Evolutionary conservation across 768 basidiomycete species (phyloP), one percentile per base, ranked within the genome.

Genomic region (Strobilomyces echinocephalus): DNA sequence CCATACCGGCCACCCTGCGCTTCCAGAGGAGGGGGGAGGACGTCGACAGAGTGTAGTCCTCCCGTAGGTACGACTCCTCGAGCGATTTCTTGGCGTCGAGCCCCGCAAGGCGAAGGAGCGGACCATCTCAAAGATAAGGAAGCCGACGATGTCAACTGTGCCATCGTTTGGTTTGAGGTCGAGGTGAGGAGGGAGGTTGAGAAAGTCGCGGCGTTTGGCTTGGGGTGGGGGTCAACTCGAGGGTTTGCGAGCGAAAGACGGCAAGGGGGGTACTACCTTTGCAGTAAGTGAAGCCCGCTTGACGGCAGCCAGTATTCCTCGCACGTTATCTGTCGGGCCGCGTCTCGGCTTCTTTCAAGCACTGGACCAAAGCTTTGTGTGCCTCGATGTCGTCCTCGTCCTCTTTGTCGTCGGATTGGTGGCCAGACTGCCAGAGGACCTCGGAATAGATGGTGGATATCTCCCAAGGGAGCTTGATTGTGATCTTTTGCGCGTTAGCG

Each of bases 301-400:
- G 95, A 54, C 95, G 82, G 73, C 94, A 97, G 67, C 95, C 93
- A 89, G 68, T 97, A 98, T 63, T 97, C 92, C 67, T 97, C 95
- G 61, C 90, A 80, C 8, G 93, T 95, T 95, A 97, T 98, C 72
- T 91, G 84, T 42, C 91, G 80, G 2, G 95, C 97, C 11, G 92
- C 87, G 58, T 94, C 91, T 98, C 95, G 3, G 93, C 92, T 79
- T 97, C 94, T 86, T 88, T 87, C 41, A 97, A 73, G 16, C 94
- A 82, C 63, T 87, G 84, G 48, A 95, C 84, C n/a, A 89, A 93
- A 14, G 92, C 93, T 66, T 95, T 92, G 66, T 94, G 90, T 0
- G 95, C 95, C 69, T 97, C 95, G 28, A 94, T 84, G 61, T 95
- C 94, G 60, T 95, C 94, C 59, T 95, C 94, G 61, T 97, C 95